A percentile compares a stretch with the other conserved stretches of the same genome.
phyloP scores from a whole-genome alignment of 352 stramenopile species.

The Pythium aphanidermatum region DNA sequence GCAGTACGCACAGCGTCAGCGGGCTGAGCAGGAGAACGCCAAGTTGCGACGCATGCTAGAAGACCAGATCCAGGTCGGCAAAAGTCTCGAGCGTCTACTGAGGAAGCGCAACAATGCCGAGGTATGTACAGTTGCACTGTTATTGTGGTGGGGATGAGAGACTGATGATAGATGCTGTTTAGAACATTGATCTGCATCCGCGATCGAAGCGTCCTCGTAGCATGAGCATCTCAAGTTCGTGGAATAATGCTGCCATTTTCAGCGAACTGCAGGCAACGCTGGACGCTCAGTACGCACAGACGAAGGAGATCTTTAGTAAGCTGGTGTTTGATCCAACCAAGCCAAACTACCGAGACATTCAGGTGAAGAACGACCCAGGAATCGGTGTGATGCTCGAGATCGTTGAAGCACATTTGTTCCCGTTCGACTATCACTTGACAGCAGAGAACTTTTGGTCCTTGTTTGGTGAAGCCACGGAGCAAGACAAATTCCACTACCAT shows the following conservation, averaged over 20 bases:
- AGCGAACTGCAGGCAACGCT: conserved; percentile 4
- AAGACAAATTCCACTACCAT: conserved; percentile 12
- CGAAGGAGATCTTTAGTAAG: not conserved
- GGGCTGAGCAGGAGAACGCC: conserved; percentile 22
- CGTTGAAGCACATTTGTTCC: conserved; percentile 7
- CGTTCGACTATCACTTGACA: conserved; percentile 8
- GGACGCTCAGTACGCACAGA: not conserved
- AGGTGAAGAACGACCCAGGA: conserved; percentile 6
- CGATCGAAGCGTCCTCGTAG: conserved; percentile 3
- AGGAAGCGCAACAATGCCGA: conserved; percentile 20
- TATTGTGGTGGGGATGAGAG: not conserved
- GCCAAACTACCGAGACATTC: conserved; percentile 9
- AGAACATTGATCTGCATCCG: not conserved
- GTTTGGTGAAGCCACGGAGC: conserved; percentile 1
- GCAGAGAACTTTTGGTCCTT: conserved; percentile 2
- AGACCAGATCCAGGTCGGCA: conserved; percentile 40
- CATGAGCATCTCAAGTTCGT: not conserved
- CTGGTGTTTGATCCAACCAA: not conserved
- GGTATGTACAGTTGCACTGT: not conserved
- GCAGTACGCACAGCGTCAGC: conserved; percentile 16
- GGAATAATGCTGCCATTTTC: conserved; percentile 10
- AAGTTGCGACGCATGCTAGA: conserved; percentile 24
- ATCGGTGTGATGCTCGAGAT: conserved; percentile 10
- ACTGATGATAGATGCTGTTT: not conserved
- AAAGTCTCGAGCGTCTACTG: conserved; percentile 33